phyloP scores from a whole-genome alignment of 2,329 filamentous ascomycete genomes.

The Cercospora zeae-maydis region DNA sequence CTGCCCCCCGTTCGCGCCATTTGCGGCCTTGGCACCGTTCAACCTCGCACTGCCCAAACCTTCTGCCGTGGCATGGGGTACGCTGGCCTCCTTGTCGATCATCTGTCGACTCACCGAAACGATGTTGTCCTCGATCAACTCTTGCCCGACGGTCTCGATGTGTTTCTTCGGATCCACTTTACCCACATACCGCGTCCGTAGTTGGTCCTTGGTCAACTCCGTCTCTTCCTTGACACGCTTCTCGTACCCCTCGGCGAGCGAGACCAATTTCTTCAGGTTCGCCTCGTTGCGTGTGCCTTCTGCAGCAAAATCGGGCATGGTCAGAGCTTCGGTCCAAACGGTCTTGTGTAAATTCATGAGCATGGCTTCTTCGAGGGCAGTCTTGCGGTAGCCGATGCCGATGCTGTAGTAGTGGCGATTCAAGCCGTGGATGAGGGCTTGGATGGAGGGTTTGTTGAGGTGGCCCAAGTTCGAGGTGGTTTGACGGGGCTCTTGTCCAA shows the following conservation, averaged over 20 bases:
- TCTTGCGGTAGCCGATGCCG: slow-evolving; percentile 96
- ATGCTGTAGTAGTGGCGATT: slow-evolving; percentile 99
- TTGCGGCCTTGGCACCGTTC: slow-evolving; percentile 17
- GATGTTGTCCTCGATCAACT: slow-evolving; percentile 98
- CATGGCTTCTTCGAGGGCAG: slow-evolving; percentile 96
- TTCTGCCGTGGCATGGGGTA: slow-evolving; percentile 66
- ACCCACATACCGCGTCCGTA: slow-evolving; percentile 98
- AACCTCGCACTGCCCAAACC: slow-evolving; percentile 27
- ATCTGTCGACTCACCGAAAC: slow-evolving; percentile 97
- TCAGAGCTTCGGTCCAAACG: slow-evolving; percentile 94
- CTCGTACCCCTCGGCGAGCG: slow-evolving; percentile 91
- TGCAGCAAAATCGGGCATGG: slow-evolving; percentile 91
- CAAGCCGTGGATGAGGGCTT: slow-evolving; percentile 94
- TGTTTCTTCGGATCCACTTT: slow-evolving; percentile 99
- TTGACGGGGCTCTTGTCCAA: slow-evolving; percentile 95
- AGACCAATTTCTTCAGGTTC: slow-evolving; percentile 79
- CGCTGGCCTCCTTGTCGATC: slow-evolving; percentile 98
- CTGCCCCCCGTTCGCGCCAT: slow-evolving; percentile 13
- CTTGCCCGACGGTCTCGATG: slow-evolving; percentile 90
- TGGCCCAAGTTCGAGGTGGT: slow-evolving; percentile 97
- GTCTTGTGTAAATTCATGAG: slow-evolving; percentile 99
- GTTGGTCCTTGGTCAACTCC: slow-evolving; percentile 91
- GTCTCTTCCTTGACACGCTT: slow-evolving; percentile 99
- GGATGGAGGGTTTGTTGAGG: slow-evolving; percentile 98
- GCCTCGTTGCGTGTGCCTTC: slow-evolving; percentile 86